Evolutionary conservation across 2,329 filamentous ascomycete genomes (phyloP).

Genomic region (Cytospora schulzeri): DNA sequence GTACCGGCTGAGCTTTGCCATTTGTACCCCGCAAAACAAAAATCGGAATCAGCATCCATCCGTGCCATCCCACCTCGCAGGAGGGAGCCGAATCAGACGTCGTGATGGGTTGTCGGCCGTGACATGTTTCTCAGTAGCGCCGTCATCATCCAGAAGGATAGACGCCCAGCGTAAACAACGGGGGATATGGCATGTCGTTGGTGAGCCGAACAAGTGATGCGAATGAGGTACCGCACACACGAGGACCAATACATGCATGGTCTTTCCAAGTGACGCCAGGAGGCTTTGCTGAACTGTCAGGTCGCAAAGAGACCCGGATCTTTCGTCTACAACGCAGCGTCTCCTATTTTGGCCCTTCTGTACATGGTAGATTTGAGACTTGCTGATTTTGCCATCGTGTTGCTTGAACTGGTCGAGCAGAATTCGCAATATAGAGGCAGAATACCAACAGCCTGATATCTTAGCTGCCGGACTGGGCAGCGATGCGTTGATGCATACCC

Average conservation of each 20-base stretch:
- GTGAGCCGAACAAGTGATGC: constrained; percentile 23
- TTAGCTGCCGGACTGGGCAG: constrained; percentile 5
- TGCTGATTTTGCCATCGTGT: not conserved
- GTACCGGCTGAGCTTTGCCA: constrained; percentile 11
- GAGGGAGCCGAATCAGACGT: constrained; percentile 17
- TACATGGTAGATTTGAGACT: too few species aligned
- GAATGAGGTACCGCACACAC: not conserved
- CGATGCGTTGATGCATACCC: not conserved
- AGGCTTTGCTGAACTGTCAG: not conserved
- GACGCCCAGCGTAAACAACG: constrained; percentile 14
- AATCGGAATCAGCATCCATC: not conserved
- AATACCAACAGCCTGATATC: not conserved
- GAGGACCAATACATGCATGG: constrained; percentile 3
- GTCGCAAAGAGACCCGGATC: not conserved
- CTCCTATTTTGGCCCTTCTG: not conserved
- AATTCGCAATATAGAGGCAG: not conserved
- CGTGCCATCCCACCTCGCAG: constrained; percentile 2
- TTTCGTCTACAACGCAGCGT: not conserved
- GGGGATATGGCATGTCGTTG: constrained; percentile 3
- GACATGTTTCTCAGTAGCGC: constrained; percentile 1
- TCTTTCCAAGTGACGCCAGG: not conserved
- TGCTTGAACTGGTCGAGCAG: not conserved
- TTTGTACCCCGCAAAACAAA: constrained; percentile 5
- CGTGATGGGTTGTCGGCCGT: constrained; percentile 1
- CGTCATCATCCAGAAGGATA: constrained; percentile 11